phyloP scores from a whole-genome alignment of 108 stramenopile species.

The Poteriospumella lacustris region DNA sequence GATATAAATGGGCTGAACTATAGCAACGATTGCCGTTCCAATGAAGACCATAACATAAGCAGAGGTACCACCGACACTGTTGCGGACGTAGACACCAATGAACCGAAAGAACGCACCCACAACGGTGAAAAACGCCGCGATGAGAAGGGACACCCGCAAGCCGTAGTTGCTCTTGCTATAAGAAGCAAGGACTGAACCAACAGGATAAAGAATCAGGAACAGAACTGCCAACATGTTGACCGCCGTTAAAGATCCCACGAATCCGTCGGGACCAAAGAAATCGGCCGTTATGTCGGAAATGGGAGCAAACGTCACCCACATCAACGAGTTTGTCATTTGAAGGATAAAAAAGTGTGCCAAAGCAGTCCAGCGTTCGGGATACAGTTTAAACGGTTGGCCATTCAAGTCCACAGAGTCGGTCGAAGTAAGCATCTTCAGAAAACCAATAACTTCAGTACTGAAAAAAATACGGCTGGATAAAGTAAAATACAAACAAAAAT shows the following conservation, averaged over 20 bases:
- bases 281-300: conserved; percentile 1
- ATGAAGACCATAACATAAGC: conserved; percentile 23
- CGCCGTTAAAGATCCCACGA: neutral
- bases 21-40: conserved; percentile 32
- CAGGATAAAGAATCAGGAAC: conserved; percentile 28
- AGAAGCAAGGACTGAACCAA: conserved; percentile 21
- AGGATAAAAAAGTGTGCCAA: conserved; percentile 27
- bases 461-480: too few relatives aligned
- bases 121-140: neutral
- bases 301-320: conserved; percentile 44
- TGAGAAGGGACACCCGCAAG: neutral
- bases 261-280: neutral
- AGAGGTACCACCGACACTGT: neutral
- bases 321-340: conserved; percentile 22
- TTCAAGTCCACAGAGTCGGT: too few relatives aligned
- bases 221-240: conserved; percentile 33
- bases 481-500: too few relatives aligned
- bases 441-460: too few relatives aligned
- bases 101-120: conserved; percentile 16
- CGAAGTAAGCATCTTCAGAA: too few relatives aligned
- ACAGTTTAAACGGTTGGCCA: too few relatives aligned
- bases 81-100: neutral
- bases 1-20: conserved; percentile 38
- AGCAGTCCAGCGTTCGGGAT: conserved; percentile 21
- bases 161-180: conserved; percentile 1